phyloP scores from a whole-genome alignment of 306 rosid species.

The Adenanthera pavonina region DNA sequence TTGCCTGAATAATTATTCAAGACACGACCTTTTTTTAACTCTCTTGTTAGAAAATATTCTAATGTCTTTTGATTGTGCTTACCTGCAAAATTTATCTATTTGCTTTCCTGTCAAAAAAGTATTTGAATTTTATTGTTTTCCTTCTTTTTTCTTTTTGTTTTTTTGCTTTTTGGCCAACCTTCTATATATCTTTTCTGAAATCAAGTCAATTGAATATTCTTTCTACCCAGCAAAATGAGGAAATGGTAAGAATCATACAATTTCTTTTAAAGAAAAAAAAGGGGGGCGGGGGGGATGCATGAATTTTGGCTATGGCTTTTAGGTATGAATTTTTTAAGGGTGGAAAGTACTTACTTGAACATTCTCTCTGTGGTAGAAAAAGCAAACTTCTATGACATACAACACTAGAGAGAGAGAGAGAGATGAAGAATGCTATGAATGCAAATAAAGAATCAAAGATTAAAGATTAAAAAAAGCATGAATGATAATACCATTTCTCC shows the following conservation, averaged over 20 bases:
- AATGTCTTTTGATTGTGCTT: neutral
- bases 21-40: neutral
- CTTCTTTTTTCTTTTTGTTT: neutral
- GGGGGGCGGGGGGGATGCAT: too few species aligned
- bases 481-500: slow-evolving; percentile 14
- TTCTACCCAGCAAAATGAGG: slow-evolving; percentile 11
- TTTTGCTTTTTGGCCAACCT: too few species aligned
- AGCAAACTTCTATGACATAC: neutral
- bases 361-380: slow-evolving; percentile 22
- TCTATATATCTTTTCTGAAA: too few species aligned
- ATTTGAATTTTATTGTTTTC: slow-evolving; percentile 24
- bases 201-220: slow-evolving; percentile 11
- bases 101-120: neutral
- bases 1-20: slow-evolving; percentile 29
- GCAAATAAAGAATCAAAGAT: slow-evolving; percentile 15
- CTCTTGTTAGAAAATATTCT: neutral
- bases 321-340: neutral
- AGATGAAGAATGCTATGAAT: slow-evolving; percentile 48
- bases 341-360: slow-evolving; percentile 5
- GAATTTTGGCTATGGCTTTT: neutral
- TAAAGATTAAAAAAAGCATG: neutral
- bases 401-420: neutral
- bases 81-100: neutral
- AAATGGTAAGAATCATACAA: too few species aligned
- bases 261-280: too few species aligned